These are phyloP conservation scores for Xylaria telfairii DNA, from an alignment of 495 filamentous ascomycete species.

Conservation along the genomic window DNA sequence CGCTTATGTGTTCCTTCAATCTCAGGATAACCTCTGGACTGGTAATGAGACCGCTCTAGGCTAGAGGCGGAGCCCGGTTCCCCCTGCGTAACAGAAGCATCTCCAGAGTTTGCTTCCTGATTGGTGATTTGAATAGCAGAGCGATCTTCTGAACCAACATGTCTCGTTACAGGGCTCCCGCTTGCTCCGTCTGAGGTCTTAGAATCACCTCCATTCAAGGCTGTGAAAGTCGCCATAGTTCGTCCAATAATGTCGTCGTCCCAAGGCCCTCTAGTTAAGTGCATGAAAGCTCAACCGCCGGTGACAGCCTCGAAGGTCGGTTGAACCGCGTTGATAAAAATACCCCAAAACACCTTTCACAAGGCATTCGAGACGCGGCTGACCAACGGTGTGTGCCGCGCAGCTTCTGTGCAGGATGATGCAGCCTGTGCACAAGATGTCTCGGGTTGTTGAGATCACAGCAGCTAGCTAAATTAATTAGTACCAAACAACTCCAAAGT, in stretches of 20 bases:
- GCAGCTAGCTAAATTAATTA: conserved; percentile 4
- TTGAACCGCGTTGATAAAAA: neutral
- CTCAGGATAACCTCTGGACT: conserved; percentile 45
- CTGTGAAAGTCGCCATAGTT: conserved; percentile 55
- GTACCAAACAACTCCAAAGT: neutral
- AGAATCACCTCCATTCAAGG: conserved; percentile 55
- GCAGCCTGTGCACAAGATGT: conserved; percentile 7
- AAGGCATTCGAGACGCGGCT: conserved; percentile 14
- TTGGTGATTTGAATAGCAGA: conserved; percentile 28
- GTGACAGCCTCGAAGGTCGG: neutral
- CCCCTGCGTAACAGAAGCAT: conserved; percentile 37
- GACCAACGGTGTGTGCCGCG: neutral
- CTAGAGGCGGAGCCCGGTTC: conserved; percentile 42
- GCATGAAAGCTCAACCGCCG: conserved; percentile 33
- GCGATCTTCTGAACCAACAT: conserved; percentile 36
- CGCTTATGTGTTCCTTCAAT: conserved; percentile 57
- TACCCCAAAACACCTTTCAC: neutral
- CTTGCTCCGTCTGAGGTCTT: conserved; percentile 43
- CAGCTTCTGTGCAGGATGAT: conserved; percentile 23
- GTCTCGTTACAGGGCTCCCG: conserved; percentile 36
- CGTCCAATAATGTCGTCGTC: conserved; percentile 41
- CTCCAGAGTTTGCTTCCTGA: conserved; percentile 43
- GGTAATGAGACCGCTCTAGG: conserved; percentile 47
- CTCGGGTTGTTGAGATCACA: neutral
- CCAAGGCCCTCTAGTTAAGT: conserved; percentile 34